Evolutionary conservation across 805 yeast genomes (phyloP).

Genomic region (Metschnikowia dekortorum): DNA sequence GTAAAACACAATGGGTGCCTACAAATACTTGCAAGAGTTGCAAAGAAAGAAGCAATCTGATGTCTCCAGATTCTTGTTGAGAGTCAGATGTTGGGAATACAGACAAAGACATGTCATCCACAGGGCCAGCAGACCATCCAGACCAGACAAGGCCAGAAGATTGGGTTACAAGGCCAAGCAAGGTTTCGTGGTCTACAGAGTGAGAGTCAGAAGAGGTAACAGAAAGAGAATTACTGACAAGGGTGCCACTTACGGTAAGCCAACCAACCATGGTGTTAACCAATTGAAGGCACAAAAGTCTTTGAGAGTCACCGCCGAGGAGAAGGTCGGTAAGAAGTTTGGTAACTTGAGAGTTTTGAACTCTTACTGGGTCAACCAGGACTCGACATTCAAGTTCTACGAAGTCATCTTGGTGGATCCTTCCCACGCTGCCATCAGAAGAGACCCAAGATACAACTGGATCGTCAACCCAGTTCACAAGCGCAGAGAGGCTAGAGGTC

Average conservation of each 20-base stretch:
- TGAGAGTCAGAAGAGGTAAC: conserved; percentile 99
- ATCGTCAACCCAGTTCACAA: conserved; percentile 99
- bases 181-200: conserved; percentile 97
- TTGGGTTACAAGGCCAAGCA: conserved; percentile 99
- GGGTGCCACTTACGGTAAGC: conserved; percentile 99
- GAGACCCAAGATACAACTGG: conserved; percentile 99
- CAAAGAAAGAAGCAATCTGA: conserved; percentile 99
- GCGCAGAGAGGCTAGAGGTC: conserved; percentile 99
- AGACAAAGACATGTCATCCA: conserved; percentile 98
- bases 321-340: conserved; percentile 98
- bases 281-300: conserved; percentile 99
- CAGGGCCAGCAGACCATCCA: conserved; percentile 98
- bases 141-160: conserved; percentile 99
- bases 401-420: conserved; percentile 98
- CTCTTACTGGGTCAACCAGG: conserved; percentile 99
- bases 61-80: conserved; percentile 95
- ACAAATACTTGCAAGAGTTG: conserved; percentile 98
- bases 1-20: conserved; percentile 84
- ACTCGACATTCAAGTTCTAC: conserved; percentile 98
- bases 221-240: conserved; percentile 99
- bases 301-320: conserved; percentile 97
- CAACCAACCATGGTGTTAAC: conserved; percentile 99
- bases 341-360: conserved; percentile 98
- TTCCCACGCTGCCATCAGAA: conserved; percentile 96
- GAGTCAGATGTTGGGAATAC: conserved; percentile 99